Evolutionary conservation across 2,329 filamentous ascomycete species (phyloP), one percentile per base, ranked within the genome.

Genomic region (Calonectria pauciramosa): DNA sequence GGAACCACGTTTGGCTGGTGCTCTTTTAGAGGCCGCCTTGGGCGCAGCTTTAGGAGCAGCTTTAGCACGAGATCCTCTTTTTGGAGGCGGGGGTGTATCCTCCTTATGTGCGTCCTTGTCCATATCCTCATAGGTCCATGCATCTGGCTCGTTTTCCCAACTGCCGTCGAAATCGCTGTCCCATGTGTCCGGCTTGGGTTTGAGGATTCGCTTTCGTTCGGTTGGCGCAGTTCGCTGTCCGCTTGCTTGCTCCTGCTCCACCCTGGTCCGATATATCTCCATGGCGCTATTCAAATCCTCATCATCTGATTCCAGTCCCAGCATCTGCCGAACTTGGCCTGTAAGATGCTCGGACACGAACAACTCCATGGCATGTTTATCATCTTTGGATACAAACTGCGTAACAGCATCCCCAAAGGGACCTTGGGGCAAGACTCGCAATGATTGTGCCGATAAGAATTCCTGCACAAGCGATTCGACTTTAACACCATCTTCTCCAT

Each of bases 371-470:
- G 95, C 95, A 80, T 97, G 93, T 82, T 96, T 98, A 86, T 99
- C 97, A 78, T 98, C 95, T 79, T 99, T 99, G 83, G 96, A 93
- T 32, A 99, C 95, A 80, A 97, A 99, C 75, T 98, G 94, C 60
- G 93, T 93, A 7, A 99, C 95, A 0, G 97, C 97, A 81, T 99
- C 96, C 20, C 96, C 94, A 81, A 99, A 98, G 0, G 94, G 94
- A 36, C 96, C 97, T 80, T 98, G 95, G 0, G 97, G 97, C 0
- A 99, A 89, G 64, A 99, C 97, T 72, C 96, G 98, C 38, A 99
- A 91, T 0, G 95, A 96, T 81, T 99, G 96, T 0, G 95, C 94
- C 0, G 91, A 91, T 3, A 99, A 90, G 80, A 96, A 98, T 78
- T 99, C 96, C 65, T 94, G 91, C 0, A 99, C 96, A 0, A 99